Conservation (phyloP, 2,329 filamentous ascomycete genomes). For the Cercospora sp. region DNA sequence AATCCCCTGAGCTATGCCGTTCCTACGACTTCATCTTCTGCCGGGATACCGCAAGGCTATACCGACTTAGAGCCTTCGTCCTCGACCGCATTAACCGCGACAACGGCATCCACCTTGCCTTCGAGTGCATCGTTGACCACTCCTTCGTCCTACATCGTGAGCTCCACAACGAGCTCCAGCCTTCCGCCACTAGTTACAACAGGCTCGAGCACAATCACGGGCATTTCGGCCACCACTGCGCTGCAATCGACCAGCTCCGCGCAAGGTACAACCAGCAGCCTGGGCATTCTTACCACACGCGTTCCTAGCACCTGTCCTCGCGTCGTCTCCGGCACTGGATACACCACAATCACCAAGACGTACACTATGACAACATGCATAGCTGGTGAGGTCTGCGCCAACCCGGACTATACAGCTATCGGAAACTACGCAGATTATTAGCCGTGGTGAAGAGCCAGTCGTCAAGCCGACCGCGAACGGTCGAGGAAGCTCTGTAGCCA, state of each 20-base stretch:
- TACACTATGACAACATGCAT: conserved; percentile 37
- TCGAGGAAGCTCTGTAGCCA: background rate
- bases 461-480: background rate
- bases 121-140: conserved; percentile 24
- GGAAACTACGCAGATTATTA: conserved; percentile 27
- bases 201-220: background rate
- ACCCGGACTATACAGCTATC: conserved; percentile 30
- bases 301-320: conserved; percentile 16
- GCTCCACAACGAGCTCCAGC: conserved; percentile 11
- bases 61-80: background rate
- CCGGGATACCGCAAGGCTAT: background rate
- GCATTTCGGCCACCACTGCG: background rate
- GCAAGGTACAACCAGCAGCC: background rate
- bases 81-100: conserved; percentile 18
- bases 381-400: conserved; percentile 34
- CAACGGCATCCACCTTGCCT: conserved; percentile 22
- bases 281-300: background rate
- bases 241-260: background rate
- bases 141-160: conserved; percentile 29
- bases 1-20: conserved; percentile 22
- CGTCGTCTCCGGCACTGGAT: conserved; percentile 28
- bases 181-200: background rate
- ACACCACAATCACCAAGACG: conserved; percentile 38
- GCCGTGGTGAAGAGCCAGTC: background rate
- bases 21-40: conserved; percentile 21